phyloP scores from a whole-genome alignment of 2,329 filamentous ascomycete genomes.

The Fusarium tanahbumbuense region DNA sequence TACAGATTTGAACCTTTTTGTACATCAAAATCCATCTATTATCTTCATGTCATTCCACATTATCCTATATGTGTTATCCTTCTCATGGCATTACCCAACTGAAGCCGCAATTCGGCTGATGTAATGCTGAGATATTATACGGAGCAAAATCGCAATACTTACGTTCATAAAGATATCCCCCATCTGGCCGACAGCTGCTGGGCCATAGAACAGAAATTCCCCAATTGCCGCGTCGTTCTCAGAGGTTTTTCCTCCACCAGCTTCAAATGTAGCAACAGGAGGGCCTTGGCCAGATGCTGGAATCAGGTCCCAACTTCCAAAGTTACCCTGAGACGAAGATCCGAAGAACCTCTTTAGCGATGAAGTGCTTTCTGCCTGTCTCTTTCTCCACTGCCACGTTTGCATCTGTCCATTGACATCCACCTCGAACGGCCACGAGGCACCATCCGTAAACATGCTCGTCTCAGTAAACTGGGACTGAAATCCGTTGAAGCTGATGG shows the following conservation, averaged over 20 bases:
- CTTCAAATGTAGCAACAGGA: not conserved
- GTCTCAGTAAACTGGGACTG: not conserved
- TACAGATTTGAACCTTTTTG: too few species aligned
- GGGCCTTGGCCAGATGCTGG: not conserved
- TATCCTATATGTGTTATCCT: too few species aligned
- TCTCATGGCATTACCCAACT: not conserved
- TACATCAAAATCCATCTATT: too few species aligned
- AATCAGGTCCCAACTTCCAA: slow-evolving; percentile 9
- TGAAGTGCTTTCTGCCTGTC: not conserved
- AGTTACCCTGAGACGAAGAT: not conserved
- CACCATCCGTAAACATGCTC: not conserved
- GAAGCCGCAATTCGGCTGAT: not conserved
- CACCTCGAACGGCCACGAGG: not conserved
- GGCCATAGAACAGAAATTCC: not conserved
- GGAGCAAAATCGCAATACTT: not conserved
- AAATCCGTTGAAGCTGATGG: not conserved
- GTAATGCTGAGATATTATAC: slow-evolving; percentile 12
- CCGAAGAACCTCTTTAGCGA: not conserved
- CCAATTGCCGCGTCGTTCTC: not conserved
- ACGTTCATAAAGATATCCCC: not conserved
- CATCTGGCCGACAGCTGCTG: not conserved
- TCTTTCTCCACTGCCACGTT: slow-evolving; percentile 7
- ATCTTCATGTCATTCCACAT: too few species aligned
- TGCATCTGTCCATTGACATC: not conserved
- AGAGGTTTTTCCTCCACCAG: not conserved